phyloP scores from a whole-genome alignment of 1,284 basidiomycete species.

The Pseudozyma sp. region DNA sequence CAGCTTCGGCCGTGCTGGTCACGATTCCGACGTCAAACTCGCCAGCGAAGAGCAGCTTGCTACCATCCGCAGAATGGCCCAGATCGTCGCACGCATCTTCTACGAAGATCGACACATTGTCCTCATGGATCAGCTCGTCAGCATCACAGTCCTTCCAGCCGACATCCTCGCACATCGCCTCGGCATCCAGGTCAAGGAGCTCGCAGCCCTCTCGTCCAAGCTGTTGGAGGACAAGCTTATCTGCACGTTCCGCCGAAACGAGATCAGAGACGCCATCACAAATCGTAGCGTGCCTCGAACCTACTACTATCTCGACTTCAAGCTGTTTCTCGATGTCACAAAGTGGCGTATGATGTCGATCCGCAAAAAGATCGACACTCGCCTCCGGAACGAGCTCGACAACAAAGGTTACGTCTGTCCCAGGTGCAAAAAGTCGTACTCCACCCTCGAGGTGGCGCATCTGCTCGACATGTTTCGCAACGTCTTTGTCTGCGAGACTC shows the following conservation, averaged over 20 bases:
- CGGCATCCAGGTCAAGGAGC: conserved; percentile 89
- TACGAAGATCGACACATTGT: conserved; percentile 93
- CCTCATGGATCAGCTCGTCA: conserved; percentile 90
- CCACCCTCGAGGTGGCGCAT: conserved; percentile 85
- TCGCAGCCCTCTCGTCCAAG: conserved; percentile 89
- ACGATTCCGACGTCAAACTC: conserved; percentile 42
- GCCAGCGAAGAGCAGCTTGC: conserved; percentile 60
- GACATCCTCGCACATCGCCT: conserved; percentile 89
- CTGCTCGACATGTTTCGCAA: conserved; percentile 76
- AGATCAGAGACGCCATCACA: conserved; percentile 49
- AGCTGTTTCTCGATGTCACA: conserved; percentile 93
- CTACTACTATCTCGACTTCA: conserved; percentile 97
- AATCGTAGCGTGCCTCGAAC: conserved; percentile 47
- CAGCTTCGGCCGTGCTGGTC: conserved; percentile 30
- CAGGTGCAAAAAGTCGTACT: conserved; percentile 84
- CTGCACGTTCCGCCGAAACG: conserved; percentile 69
- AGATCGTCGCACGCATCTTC: conserved; percentile 91
- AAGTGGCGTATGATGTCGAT: conserved; percentile 98
- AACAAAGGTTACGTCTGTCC: conserved; percentile 96
- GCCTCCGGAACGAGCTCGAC: conserved; percentile 74
- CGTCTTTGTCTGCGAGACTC: conserved; percentile 64
- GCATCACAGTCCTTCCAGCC: conserved; percentile 88
- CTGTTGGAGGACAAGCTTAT: conserved; percentile 83
- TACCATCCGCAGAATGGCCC: conserved; percentile 75
- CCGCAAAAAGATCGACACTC: conserved; percentile 82